phyloP scores from a whole-genome alignment of 106 monocot species.

The Platanthera guangdongensis region DNA sequence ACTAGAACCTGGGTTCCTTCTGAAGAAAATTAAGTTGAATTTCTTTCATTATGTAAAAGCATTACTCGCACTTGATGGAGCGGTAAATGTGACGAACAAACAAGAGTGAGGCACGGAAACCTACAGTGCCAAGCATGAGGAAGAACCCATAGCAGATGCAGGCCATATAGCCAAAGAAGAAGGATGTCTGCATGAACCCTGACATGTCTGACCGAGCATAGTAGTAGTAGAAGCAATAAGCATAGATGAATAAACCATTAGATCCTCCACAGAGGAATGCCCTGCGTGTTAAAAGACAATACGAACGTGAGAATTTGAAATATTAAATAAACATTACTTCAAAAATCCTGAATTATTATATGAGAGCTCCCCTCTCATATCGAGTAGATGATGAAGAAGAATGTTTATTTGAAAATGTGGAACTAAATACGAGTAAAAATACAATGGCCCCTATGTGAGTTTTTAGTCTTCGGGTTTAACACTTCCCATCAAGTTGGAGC shows the following conservation, averaged over 20 bases:
- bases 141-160: slow-evolving; percentile 68
- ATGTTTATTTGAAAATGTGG: too few relatives aligned
- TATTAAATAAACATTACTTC: background rate
- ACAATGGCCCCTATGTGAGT: too few relatives aligned
- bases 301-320: background rate
- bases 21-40: too few relatives aligned
- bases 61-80: slow-evolving; percentile 66
- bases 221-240: slow-evolving; percentile 59
- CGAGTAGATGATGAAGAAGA: too few relatives aligned
- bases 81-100: slow-evolving; percentile 66
- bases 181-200: slow-evolving; percentile 58
- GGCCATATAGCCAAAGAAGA: slow-evolving; percentile 54
- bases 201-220: slow-evolving; percentile 58
- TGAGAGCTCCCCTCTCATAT: background rate
- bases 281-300: slow-evolving; percentile 13
- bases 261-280: slow-evolving; percentile 61
- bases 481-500: too few relatives aligned
- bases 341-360: background rate
- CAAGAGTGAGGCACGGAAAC: slow-evolving; percentile 45
- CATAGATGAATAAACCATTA: slow-evolving; percentile 54
- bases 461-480: too few relatives aligned
- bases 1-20: background rate
- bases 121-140: slow-evolving; percentile 53
- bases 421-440: too few relatives aligned
- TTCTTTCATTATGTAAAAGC: too few relatives aligned